Conservation (phyloP, 495 filamentous ascomycete genomes). For the Neurospora sp. region DNA sequence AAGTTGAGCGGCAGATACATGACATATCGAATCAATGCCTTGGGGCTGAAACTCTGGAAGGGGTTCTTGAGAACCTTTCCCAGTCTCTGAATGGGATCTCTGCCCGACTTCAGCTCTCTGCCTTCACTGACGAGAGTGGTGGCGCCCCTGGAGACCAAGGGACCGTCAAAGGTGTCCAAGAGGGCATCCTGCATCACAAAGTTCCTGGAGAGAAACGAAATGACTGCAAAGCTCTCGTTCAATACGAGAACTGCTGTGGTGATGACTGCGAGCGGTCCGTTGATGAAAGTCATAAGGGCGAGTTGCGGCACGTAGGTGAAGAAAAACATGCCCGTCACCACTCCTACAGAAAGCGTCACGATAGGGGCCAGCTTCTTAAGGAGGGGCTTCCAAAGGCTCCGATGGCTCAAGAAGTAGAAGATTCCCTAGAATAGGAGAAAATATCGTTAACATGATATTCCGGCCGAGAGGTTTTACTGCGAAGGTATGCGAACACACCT, state of each 20-base stretch:
- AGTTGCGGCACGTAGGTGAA: slow-evolving; percentile 88
- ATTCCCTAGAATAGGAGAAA: slow-evolving; percentile 41
- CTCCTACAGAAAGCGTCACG: slow-evolving; percentile 52
- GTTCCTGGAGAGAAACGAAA: slow-evolving; percentile 60
- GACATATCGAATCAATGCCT: slow-evolving; percentile 59
- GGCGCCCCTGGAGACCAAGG: slow-evolving; percentile 48
- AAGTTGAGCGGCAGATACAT: slow-evolving; percentile 85
- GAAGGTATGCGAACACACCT: slow-evolving; percentile 36
- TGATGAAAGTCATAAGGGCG: slow-evolving; percentile 68
- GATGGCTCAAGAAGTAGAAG: slow-evolving; percentile 62
- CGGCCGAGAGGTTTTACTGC: not conserved
- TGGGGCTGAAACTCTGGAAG: slow-evolving; percentile 55
- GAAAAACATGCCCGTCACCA: slow-evolving; percentile 70
- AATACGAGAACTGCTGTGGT: slow-evolving; percentile 70
- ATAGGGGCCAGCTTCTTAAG: slow-evolving; percentile 58
- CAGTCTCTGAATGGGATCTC: slow-evolving; percentile 56
- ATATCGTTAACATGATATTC: not conserved
- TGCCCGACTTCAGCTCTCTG: slow-evolving; percentile 53
- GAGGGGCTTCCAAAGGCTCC: slow-evolving; percentile 58
- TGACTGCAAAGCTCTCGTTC: slow-evolving; percentile 70
- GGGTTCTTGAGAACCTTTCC: slow-evolving; percentile 65
- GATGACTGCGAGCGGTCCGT: slow-evolving; percentile 73
- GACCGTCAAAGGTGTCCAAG: slow-evolving; percentile 86
- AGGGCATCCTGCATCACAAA: slow-evolving; percentile 73
- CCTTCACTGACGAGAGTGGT: slow-evolving; percentile 56